These are phyloP conservation scores for Epichloe scottii DNA, from an alignment of 2,329 filamentous ascomycete species.

Conservation along the genomic window DNA sequence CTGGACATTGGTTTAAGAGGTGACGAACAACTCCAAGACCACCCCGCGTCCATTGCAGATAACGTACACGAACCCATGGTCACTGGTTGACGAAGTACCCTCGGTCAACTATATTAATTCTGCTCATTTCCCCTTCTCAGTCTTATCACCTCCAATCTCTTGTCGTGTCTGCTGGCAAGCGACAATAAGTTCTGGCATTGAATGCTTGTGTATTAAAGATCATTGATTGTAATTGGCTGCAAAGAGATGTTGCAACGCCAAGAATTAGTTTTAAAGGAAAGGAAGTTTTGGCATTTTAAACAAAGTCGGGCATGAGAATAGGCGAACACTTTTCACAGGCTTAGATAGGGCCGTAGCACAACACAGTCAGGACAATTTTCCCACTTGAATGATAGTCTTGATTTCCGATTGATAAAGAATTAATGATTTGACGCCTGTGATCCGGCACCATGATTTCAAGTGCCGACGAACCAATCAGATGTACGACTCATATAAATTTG, in stretches of 20 bases:
- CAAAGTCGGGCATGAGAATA: neutral
- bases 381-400: neutral
- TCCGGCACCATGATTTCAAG: neutral
- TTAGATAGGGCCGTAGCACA: neutral
- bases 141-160: neutral
- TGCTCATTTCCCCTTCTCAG: neutral
- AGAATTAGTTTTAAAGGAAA: neutral
- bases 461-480: no score
- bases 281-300: neutral
- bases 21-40: conserved; percentile 20
- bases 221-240: neutral
- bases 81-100: conserved; percentile 27
- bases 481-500: no score
- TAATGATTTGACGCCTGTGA: no score
- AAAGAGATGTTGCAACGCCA: neutral
- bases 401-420: neutral
- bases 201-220: neutral
- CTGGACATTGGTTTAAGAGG: conserved; percentile 25
- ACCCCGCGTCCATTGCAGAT: conserved; percentile 15
- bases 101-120: neutral
- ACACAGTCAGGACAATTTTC: neutral
- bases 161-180: neutral
- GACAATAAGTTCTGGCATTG: neutral
- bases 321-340: neutral
- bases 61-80: conserved; percentile 40